Evolutionary conservation across 1,284 basidiomycete species (phyloP).

Genomic region (Chalciporus sp.): DNA sequence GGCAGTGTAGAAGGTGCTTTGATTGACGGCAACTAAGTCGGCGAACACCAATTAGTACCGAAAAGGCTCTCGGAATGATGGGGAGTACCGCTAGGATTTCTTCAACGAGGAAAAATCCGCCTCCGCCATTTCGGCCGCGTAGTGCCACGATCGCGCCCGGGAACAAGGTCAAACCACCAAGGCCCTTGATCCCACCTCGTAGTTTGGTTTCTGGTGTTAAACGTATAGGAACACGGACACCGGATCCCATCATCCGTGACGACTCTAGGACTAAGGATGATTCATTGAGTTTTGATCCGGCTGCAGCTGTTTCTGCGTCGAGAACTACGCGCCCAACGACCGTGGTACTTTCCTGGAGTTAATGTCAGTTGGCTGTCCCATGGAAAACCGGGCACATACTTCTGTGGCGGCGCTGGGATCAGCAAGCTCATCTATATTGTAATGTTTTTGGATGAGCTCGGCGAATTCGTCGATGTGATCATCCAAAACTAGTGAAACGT

Average conservation of each 20-base stretch:
- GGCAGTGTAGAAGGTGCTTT: conserved; percentile 39
- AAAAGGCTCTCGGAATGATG: not conserved
- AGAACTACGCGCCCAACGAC: conserved; percentile 83
- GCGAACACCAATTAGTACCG: not conserved
- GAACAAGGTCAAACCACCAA: conserved; percentile 79
- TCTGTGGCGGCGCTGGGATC: conserved; percentile 78
- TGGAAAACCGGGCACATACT: conserved; percentile 42
- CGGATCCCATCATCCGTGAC: conserved; percentile 77
- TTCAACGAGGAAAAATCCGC: conserved; percentile 80
- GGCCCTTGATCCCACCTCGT: conserved; percentile 62
- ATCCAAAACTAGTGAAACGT: conserved; percentile 62
- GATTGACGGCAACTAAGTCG: conserved; percentile 51
- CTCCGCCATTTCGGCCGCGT: conserved; percentile 91
- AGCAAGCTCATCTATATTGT: conserved; percentile 68
- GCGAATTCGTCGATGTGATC: conserved; percentile 84
- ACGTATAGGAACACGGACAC: conserved; percentile 69
- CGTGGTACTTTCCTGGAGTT: conserved; percentile 65
- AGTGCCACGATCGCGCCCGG: conserved; percentile 89
- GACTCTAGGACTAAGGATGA: conserved; percentile 78
- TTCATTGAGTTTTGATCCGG: conserved; percentile 72
- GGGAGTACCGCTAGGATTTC: conserved; percentile 74
- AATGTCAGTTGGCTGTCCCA: conserved; percentile 6
- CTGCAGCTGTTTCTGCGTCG: conserved; percentile 59
- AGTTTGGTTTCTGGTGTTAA: conserved; percentile 72
- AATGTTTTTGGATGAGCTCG: conserved; percentile 69